Evolutionary conservation across 2,329 filamentous ascomycete genomes (phyloP).

Genomic region (Zalaria sp.): DNA sequence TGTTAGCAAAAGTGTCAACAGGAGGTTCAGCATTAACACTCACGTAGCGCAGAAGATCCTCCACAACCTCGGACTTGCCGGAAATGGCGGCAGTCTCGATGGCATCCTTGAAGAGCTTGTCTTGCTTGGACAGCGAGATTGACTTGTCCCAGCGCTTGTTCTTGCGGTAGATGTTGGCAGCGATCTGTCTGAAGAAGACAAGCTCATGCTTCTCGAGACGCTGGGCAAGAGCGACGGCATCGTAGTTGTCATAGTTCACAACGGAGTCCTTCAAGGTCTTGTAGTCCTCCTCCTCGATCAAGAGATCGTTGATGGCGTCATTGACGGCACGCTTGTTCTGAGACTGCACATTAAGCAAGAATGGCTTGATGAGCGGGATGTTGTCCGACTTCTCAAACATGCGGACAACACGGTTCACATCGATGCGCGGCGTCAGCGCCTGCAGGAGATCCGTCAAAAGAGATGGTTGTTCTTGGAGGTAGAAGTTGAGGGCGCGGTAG

Average conservation of each 20-base stretch:
- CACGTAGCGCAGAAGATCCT: slow-evolving; percentile 92
- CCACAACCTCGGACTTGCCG: slow-evolving; percentile 78
- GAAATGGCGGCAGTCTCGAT: slow-evolving; percentile 96
- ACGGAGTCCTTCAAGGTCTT: slow-evolving; percentile 96
- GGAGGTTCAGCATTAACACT: slow-evolving; percentile 33
- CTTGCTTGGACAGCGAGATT: slow-evolving; percentile 92
- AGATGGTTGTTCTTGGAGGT: slow-evolving; percentile 91
- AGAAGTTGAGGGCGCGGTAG: slow-evolving; percentile 93
- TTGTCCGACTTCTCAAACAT: slow-evolving; percentile 99
- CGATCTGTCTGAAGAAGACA: slow-evolving; percentile 98
- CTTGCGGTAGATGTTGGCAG: slow-evolving; percentile 96
- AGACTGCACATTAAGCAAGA: slow-evolving; percentile 86
- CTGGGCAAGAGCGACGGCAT: slow-evolving; percentile 80
- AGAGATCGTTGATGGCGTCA: slow-evolving; percentile 89
- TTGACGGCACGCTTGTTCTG: slow-evolving; percentile 99
- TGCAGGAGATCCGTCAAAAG: slow-evolving; percentile 92
- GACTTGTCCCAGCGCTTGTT: slow-evolving; percentile 99
- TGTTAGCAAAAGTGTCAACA: slow-evolving; percentile 3
- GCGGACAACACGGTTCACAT: slow-evolving; percentile 97
- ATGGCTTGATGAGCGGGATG: slow-evolving; percentile 94
- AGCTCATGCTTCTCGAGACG: slow-evolving; percentile 94
- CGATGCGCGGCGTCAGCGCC: slow-evolving; percentile 79
- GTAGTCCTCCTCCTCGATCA: slow-evolving; percentile 98
- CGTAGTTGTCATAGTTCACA: slow-evolving; percentile 98
- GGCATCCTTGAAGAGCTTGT: slow-evolving; percentile 98